These are phyloP conservation scores for Adansonia madagascariensis DNA, from an alignment of 441 rosid genomes.

Conservation along the genomic window DNA sequence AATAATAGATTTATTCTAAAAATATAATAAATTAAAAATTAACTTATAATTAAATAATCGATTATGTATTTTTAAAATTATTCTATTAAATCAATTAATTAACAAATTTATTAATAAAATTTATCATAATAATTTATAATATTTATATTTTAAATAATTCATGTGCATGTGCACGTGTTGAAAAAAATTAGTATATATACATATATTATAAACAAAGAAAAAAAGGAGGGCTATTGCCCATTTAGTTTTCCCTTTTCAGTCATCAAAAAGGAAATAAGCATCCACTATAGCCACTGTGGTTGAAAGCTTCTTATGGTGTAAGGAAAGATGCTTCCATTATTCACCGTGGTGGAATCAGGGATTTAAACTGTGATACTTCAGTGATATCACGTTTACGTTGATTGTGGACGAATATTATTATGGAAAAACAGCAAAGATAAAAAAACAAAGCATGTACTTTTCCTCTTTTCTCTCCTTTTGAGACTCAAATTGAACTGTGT, in stretches of 20 bases:
- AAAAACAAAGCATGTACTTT: slow-evolving; percentile 73
- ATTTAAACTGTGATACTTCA: neutral
- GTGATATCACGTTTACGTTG: neutral
- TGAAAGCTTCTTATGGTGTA: slow-evolving; percentile 31
- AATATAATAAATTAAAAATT: too few species aligned
- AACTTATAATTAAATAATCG: too few species aligned
- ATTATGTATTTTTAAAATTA: too few species aligned
- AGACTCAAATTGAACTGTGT: slow-evolving; percentile 45
- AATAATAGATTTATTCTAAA: too few species aligned
- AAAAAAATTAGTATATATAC: too few species aligned
- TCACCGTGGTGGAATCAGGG: slow-evolving; percentile 57
- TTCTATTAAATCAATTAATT: too few species aligned
- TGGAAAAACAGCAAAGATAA: slow-evolving; percentile 23
- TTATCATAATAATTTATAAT: too few species aligned
- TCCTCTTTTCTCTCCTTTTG: slow-evolving; percentile 58
- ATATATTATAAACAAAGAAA: neutral
- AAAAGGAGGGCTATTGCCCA: slow-evolving; percentile 18
- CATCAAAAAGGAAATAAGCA: slow-evolving; percentile 36
- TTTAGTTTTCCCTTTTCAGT: slow-evolving; percentile 41
- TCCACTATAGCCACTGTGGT: slow-evolving; percentile 36
- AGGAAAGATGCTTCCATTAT: slow-evolving; percentile 49
- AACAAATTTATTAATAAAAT: too few species aligned
- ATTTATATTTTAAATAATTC: too few species aligned
- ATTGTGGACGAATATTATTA: neutral
- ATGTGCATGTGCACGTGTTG: too few species aligned